Evolutionary conservation across 2,329 filamentous ascomycete species (phyloP), one percentile per base, ranked within the genome.

Genomic region (Hypoxylon sp.): DNA sequence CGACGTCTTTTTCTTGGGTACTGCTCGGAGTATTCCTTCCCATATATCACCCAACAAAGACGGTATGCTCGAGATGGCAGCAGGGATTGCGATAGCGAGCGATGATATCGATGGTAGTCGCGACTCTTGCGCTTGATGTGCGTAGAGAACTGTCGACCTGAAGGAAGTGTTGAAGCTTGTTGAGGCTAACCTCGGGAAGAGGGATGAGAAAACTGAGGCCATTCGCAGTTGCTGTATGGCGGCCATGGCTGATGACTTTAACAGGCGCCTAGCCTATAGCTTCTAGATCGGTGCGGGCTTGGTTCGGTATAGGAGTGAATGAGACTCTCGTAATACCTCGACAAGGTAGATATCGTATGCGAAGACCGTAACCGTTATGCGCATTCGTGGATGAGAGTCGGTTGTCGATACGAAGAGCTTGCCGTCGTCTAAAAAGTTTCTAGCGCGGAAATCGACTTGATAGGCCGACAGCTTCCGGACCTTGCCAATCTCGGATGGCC

Each of bases 1-100:
- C 46, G 95, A 98, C 35, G 94, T 97, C 88, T 98, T 99, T 85
- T 97, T 98, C 88, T 99, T 99, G 4, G 96, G 96, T 14, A 98
- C 96, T 1, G 96, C 96, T 73, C 91, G 91, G 73, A 99, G 86
- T 50, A 99, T 88, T 5, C 93, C 94, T 74, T 98, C 95, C 95
- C 95, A 98, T 76, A 99, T 90, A 70, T 92, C 92, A 62, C 89
- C 90, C 22, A 97, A 82, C n/a, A 94, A 78, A 4, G 87, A 87
- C 5, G 92, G 90, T 57, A 95, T 84, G 55, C 84, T 88, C 73
- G 89, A 85, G 72, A 93, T 84, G 42, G 84, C 81, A 11, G 87
- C 83, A 25, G 92, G 89, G 42, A 91, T 80, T 6, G 89, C 83
- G 67, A 91, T 82, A 14, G 87, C 82, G 33, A 89, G 79, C 72